Base-by-base conservation (phyloP, 2,329 filamentous ascomycete species). In the Hirsutella rhossiliensis region DNA sequence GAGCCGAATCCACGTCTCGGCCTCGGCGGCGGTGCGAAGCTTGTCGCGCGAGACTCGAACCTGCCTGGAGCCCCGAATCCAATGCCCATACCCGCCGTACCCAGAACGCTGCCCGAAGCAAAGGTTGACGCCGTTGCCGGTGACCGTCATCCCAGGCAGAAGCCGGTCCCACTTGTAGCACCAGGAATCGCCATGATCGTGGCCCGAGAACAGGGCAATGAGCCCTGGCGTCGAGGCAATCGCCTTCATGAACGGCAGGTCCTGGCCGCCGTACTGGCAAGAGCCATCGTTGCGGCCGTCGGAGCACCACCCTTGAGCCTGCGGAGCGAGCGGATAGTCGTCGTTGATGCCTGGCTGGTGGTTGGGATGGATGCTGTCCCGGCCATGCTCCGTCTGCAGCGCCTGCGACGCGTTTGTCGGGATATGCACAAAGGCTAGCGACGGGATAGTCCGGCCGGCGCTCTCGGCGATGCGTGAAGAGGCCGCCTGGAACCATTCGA, bases 31-130 rank as follows among this genome's bases (percentile, higher is more conserved):
- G 6, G 53, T 52, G 1, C 29, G 34, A 15, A 76, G 53, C 19
- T 58, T 58, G 1, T 62, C 55, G 36, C 73, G 62, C 2, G 67
- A 61, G 1, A 82, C 50, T 2, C 67, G 51, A 12, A 83, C 61
- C 50, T 81, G 73, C 1, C 78, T 65, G 5, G 71, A 69, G 2
- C 81, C 82, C 0, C 81, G 72, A 11, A 72, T 71, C 75, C 75
- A 83, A 39, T 67, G 66, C 0, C 80, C 78, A 51, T 86, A 86
- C 0, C 82, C 82, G 0, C 81, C 82, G 44, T 85, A 85, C 0
- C 82, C 82, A 0, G 77, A 73, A 50, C 82, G 80, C 50, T 82
- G 75, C 5, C 78, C 78, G 53, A 81, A 84, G 51, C 71, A 75
- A 11, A 75, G 51, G 39, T 68, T 63, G n/a, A 67, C 52, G 2